Evolutionary conservation across 139 green algal genomes (phyloP), one percentile per base, ranked within the genome.

Genomic region (Chlorella vulgaris): DNA sequence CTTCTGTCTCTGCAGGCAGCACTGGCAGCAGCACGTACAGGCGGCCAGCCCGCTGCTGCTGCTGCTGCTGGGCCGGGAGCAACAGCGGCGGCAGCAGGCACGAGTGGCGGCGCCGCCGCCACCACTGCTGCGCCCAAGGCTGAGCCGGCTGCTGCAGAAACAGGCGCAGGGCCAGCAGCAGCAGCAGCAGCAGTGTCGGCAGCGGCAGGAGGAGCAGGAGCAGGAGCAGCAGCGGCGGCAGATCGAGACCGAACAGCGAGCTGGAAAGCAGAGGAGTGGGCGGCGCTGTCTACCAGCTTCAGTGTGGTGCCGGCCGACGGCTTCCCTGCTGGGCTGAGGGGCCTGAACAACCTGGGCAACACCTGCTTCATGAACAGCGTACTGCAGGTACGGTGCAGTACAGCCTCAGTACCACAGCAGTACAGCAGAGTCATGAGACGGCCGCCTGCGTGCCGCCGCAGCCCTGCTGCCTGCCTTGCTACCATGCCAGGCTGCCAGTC

Each of bases 281-380:
- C 21, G 4, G 36, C 13, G 36, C 55, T 80, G 74, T n/a, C 36
- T 4, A 38, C 53, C 4, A 21, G 35, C 7, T 80, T 82, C 29
- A 0, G 18, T 0, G 24, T 63, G 8, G 26, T 77, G 40, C 33
- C 70, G 7, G 7, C 38, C 4, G 81, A 85, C 61, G 51, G 39
- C 63, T 83, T 82, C 10, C 82, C 81, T 15, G 31, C 76, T 15
- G 95, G 95, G 7, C 88, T 98, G 69, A 83, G 95, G 1, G 95
- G 95, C 1, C 83, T 98, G 19, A 94, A 94, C 85, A 99, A 99
- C 88, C 86, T 98, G 47, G 96, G 96, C 75, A 97, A 98, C 89
- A 98, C 96, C 1, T 99, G 96, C 89, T 99, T 98, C 88, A 97
- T 98, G 93, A 98, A 95, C 87, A 94, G 89, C 75, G 90, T 98